Conservation (phyloP, 108 stramenopile genomes). For the Aurantiochytrium sp. region DNA sequence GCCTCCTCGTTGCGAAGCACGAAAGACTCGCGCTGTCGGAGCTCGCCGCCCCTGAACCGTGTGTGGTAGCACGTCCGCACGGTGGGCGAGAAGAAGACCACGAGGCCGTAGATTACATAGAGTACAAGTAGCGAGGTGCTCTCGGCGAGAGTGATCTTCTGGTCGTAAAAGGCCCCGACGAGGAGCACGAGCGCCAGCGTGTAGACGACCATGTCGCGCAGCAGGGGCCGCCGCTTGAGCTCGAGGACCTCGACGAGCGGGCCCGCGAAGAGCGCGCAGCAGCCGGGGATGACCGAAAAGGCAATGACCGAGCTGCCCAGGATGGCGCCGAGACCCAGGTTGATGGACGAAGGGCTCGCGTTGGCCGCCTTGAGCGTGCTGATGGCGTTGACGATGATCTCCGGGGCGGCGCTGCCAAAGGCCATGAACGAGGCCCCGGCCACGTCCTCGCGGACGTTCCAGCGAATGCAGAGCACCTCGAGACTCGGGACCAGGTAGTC, state of each 20-base stretch:
- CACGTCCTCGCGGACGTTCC: background rate
- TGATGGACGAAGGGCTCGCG: background rate
- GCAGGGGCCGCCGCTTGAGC: background rate
- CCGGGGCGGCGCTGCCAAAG: background rate
- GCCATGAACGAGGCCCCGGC: conserved; percentile 13
- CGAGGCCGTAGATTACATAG: background rate
- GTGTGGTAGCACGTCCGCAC: background rate
- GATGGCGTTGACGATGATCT: conserved; percentile 4
- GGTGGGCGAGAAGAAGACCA: background rate
- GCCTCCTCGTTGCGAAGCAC: background rate
- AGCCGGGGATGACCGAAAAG: background rate
- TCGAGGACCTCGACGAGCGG: background rate
- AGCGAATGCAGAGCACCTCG: background rate
- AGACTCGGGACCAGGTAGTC: conserved; percentile 29
- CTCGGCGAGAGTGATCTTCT: background rate
- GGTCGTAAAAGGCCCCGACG: background rate
- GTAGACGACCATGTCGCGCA: conserved; percentile 5
- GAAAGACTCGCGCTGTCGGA: background rate
- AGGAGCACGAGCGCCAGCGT: background rate
- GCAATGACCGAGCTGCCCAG: background rate
- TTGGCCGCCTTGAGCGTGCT: background rate
- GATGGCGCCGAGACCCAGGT: background rate
- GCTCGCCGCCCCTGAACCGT: background rate
- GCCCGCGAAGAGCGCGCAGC: background rate
- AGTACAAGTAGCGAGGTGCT: background rate